These are phyloP conservation scores for Dictyostelium intermedium DNA, from an alignment of 78 protist genomes.

Conservation along the genomic window DNA sequence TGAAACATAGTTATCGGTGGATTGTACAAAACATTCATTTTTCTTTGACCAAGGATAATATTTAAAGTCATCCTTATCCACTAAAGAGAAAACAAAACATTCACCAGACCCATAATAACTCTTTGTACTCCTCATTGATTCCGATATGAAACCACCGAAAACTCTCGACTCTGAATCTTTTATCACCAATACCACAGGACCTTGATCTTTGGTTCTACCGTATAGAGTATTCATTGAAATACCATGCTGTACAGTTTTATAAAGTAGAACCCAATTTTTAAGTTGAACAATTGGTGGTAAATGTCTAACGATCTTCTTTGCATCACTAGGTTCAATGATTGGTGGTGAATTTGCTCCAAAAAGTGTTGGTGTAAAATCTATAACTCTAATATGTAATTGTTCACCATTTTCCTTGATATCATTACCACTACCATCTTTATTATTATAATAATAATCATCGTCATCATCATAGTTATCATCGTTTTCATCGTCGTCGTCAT, in stretches of 20 bases:
- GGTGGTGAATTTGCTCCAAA: neutral
- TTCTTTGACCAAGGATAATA: slow-evolving; percentile 53
- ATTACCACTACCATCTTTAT: neutral
- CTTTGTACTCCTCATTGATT: slow-evolving; percentile 2
- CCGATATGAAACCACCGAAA: slow-evolving; percentile 68
- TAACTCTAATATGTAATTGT: no score
- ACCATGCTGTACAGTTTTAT: slow-evolving; percentile 54
- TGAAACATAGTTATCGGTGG: slow-evolving; percentile 25
- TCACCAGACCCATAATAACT: slow-evolving; percentile 56
- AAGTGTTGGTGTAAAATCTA: slow-evolving; percentile 2
- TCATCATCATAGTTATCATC: neutral
- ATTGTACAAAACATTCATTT: slow-evolving; percentile 51
- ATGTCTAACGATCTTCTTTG: neutral
- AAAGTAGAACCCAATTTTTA: slow-evolving; percentile 27
- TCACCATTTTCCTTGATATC: neutral
- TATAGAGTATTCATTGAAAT: slow-evolving; percentile 51
- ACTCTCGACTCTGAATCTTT: slow-evolving; percentile 18
- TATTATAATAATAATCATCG: neutral
- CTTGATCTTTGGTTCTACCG: slow-evolving; percentile 10
- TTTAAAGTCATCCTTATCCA: neutral
- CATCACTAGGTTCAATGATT: neutral
- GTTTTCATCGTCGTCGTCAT: neutral
- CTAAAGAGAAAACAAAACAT: slow-evolving; percentile 38
- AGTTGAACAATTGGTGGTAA: slow-evolving; percentile 8
- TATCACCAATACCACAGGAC: slow-evolving; percentile 24